Conservation (phyloP, 164 flowering plant species). For the Piper longum region DNA sequence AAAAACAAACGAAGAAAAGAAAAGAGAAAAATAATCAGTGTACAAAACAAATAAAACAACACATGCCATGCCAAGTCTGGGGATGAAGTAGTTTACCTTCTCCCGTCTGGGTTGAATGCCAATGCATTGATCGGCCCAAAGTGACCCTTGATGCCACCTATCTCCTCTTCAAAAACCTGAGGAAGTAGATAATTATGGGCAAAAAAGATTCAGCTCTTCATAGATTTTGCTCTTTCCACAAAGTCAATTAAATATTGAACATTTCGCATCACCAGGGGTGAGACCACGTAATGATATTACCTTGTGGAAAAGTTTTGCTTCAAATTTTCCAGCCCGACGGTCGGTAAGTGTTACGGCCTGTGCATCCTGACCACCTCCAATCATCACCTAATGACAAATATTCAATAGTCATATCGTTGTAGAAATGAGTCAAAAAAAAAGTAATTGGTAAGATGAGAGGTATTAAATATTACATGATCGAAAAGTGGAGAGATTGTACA, state of each 20-base stretch:
- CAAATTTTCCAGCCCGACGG: constrained; percentile 96
- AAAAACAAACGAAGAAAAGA: neutral
- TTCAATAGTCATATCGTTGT: neutral
- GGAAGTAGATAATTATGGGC: neutral
- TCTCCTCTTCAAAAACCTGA: constrained; percentile 78
- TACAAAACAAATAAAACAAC: neutral
- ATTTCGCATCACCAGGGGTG: neutral
- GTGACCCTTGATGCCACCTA: constrained; percentile 93
- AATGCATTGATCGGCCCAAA: constrained; percentile 94
- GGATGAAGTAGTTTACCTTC: constrained; percentile 35
- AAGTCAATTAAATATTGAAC: neutral
- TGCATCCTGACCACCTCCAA: constrained; percentile 99
- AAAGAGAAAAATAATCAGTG: neutral
- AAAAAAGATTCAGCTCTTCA: neutral
- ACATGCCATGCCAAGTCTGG: neutral
- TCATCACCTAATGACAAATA: constrained; percentile 42
- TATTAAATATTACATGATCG: constrained; percentile 42
- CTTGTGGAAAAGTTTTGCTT: constrained; percentile 88
- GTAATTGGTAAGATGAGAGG: neutral
- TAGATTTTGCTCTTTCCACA: neutral
- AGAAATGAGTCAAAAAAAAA: neutral
- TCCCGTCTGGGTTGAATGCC: constrained; percentile 92
- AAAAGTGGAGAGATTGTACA: constrained; percentile 89
- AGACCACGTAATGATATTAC: constrained; percentile 13
- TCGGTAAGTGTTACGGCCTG: constrained; percentile 79